Base-by-base conservation (phyloP, 257 asterid genomes). In the Fraxinus quadrangulata region DNA sequence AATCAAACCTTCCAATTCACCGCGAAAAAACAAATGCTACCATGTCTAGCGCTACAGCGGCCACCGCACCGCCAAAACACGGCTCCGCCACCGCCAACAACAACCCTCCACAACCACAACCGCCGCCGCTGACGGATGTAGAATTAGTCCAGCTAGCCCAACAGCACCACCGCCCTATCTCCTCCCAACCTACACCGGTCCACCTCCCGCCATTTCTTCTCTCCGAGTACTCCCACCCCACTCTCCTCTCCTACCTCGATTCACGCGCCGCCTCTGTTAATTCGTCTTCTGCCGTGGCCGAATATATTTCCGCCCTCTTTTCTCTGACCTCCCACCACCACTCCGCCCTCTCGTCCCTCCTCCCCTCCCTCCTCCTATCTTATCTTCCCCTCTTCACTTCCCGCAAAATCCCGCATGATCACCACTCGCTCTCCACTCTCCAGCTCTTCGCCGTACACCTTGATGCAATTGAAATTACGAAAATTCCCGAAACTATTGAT, bases 71-170 rank as follows among this genome's bases (percentile, higher is more conserved):
- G 71, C 83, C 86, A 42, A 78, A 31, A 76, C 74, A 13, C 79
- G 67, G 79, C 66, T 67, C 86, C 79, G 12, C 84, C 80, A 13
- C 73, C 34, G 30, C 36, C 40, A 21, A 76, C 31, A 21, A 76
- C 31, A 3, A 36, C 80, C 90, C 65, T 45, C 80, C 86, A 23
- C 82, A 86, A 6, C 34, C 86, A 19, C 80, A 83, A 17, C 67
- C 79, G 74, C 76, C 84, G 1, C 85, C 84, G 26, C 80, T 91
- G 34, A 86, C 90, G 5, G 97, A 87, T 83, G 6, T 37, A 24
- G 97, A 92, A 51, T 89, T 89, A 69, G 80, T 90, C 79, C 84
- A 87, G 31, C 84, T 90, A 77, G 95, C 97, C 16, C 86, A 85
- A 63, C 71, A 79, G 34, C 84, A 77, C 42, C 85, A 81, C 49